Percentiles rank a stretch among this genome's conserved stretches.
Conservation (phyloP, 371 early-diverging fungal species). For the Polyrhizophydium stewartii region DNA sequence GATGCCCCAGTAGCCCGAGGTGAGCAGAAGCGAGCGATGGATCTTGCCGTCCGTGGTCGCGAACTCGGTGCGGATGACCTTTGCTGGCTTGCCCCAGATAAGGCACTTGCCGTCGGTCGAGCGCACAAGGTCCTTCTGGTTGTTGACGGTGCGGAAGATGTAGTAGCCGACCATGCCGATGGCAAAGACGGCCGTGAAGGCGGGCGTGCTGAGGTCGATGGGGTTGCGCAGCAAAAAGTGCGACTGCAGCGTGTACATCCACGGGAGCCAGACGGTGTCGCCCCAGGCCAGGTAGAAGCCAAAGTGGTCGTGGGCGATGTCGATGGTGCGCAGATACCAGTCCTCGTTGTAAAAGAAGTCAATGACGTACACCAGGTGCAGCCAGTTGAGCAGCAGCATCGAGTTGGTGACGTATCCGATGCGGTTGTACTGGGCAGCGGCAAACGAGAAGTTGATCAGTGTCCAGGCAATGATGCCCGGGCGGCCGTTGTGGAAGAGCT, state of each 20-base stretch:
- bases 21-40: constrained; percentile 59
- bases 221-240: constrained; percentile 71
- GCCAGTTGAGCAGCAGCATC: constrained; percentile 65
- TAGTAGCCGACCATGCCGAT: constrained; percentile 65
- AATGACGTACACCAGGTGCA: constrained; percentile 69
- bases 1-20: constrained; percentile 77
- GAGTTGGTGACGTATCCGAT: constrained; percentile 73
- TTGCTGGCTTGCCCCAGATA: constrained; percentile 76
- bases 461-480: constrained; percentile 83
- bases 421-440: constrained; percentile 63
- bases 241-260: constrained; percentile 76
- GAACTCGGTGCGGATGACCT: constrained; percentile 63
- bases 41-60: constrained; percentile 65
- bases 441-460: constrained; percentile 65
- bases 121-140: constrained; percentile 74
- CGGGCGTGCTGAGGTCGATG: constrained; percentile 51
- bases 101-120: constrained; percentile 61
- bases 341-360: constrained; percentile 81
- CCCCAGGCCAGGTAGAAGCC: constrained; percentile 80
- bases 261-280: constrained; percentile 76
- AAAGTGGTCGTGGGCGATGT: constrained; percentile 74
- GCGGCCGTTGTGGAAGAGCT: constrained; percentile 79
- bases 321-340: constrained; percentile 78
- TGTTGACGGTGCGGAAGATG: constrained; percentile 76
- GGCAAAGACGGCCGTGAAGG: constrained; percentile 38